Evolutionary conservation across 2,329 filamentous ascomycete species (phyloP).

Genomic region (Paraphaeosphaeria minitans): DNA sequence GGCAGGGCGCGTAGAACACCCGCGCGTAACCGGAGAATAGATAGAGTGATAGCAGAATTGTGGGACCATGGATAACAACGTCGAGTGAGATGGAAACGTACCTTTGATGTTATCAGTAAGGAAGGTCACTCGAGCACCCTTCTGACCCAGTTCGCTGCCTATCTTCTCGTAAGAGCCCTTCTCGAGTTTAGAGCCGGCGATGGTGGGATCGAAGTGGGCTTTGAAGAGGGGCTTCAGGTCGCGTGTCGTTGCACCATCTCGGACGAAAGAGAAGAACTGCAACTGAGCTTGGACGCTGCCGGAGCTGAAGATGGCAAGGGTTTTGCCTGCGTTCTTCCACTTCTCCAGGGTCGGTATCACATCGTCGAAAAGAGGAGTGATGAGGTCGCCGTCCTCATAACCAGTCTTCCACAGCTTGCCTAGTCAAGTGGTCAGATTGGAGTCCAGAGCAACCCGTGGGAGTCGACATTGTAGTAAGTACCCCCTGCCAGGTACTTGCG

Average conservation of each 20-base stretch:
- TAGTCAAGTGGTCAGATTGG: constrained; percentile 34
- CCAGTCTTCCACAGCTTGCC: constrained; percentile 77
- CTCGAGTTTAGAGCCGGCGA: constrained; percentile 76
- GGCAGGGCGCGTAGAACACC: not conserved
- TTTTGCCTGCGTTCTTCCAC: constrained; percentile 63
- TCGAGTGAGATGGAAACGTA: constrained; percentile 28
- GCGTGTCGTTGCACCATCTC: constrained; percentile 46
- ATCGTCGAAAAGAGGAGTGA: constrained; percentile 75
- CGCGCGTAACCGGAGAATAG: constrained; percentile 6
- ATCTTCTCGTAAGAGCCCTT: constrained; percentile 71
- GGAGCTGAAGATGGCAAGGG: constrained; percentile 78
- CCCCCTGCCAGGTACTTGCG: constrained; percentile 13
- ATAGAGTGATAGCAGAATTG: not conserved
- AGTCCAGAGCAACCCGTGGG: constrained; percentile 11
- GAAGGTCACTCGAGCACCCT: constrained; percentile 69
- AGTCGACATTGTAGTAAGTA: constrained; percentile 6
- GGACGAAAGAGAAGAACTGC: constrained; percentile 71
- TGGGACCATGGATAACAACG: constrained; percentile 1
- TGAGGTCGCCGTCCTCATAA: constrained; percentile 71
- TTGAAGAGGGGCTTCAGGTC: constrained; percentile 46
- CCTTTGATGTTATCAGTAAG: constrained; percentile 76
- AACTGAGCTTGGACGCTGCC: constrained; percentile 82
- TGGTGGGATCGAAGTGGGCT: constrained; percentile 73
- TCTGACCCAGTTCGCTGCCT: constrained; percentile 52
- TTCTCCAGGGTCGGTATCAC: constrained; percentile 66